Evolutionary conservation across 805 yeast genomes (phyloP).

Genomic region (Starmerella geochares): DNA sequence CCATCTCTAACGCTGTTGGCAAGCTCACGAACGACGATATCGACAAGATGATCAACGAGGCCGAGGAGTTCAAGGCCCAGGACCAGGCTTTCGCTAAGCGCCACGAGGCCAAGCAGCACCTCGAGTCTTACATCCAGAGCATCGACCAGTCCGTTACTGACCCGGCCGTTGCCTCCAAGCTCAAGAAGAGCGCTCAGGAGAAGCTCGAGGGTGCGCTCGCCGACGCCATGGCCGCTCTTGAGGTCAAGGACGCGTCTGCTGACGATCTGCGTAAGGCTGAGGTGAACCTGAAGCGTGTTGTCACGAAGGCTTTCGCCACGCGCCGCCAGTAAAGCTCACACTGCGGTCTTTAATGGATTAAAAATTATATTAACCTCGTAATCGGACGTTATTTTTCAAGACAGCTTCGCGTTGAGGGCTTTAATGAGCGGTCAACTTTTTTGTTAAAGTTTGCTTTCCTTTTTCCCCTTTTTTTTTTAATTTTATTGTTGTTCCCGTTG

Average conservation of each 20-base stretch:
- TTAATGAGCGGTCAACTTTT: no score
- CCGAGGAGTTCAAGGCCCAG: conserved; percentile 97
- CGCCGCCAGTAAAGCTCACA: conserved; percentile 39
- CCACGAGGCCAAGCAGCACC: conserved; percentile 98
- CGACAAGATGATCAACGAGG: conserved; percentile 97
- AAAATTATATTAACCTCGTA: neutral
- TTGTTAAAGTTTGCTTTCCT: neutral
- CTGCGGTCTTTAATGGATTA: conserved; percentile 1
- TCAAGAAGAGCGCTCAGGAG: conserved; percentile 94
- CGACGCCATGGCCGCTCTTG: conserved; percentile 95
- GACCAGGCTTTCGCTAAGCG: conserved; percentile 99
- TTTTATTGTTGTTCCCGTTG: no score
- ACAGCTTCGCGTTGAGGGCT: neutral
- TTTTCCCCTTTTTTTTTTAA: neutral
- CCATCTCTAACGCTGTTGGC: conserved; percentile 98
- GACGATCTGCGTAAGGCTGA: conserved; percentile 99
- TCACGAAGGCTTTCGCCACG: conserved; percentile 97
- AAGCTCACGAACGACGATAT: conserved; percentile 93
- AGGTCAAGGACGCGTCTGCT: conserved; percentile 90
- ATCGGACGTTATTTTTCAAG: neutral
- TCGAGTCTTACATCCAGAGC: conserved; percentile 94
- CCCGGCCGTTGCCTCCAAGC: conserved; percentile 95
- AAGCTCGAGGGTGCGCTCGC: conserved; percentile 96
- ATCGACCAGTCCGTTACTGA: conserved; percentile 94
- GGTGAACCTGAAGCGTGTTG: conserved; percentile 97